phyloP scores from a whole-genome alignment of 2,329 filamentous ascomycete species.

The Aspergillus novoparasiticus region DNA sequence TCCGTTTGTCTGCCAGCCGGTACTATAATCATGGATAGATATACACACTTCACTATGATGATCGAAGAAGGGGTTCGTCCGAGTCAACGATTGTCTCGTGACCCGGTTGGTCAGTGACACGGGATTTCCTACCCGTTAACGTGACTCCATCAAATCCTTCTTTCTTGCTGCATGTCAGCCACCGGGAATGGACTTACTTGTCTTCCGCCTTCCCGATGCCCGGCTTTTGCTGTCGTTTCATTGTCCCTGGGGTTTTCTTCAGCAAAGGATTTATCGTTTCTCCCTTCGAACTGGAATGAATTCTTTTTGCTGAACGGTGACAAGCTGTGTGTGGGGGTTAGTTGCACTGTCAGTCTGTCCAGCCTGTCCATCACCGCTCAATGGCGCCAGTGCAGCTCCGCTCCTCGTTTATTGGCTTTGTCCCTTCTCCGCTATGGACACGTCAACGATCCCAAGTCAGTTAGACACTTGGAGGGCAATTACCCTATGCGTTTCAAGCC shows the following conservation, averaged over 20 bases:
- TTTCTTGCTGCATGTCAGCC: too few species aligned
- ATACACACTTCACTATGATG: too few species aligned
- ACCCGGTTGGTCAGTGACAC: neutral
- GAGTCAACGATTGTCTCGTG: neutral
- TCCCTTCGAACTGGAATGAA: neutral
- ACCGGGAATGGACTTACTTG: neutral
- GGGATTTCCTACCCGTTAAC: neutral
- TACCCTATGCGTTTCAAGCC: constrained; percentile 14
- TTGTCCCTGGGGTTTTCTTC: neutral
- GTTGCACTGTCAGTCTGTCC: constrained; percentile 13
- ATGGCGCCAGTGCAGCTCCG: constrained; percentile 16
- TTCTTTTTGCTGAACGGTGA: neutral
- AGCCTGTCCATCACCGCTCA: constrained; percentile 14
- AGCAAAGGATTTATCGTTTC: neutral
- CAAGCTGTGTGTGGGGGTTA: neutral
- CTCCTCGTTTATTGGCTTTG: constrained; percentile 25
- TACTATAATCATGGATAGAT: constrained; percentile 1
- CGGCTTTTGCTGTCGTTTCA: neutral
- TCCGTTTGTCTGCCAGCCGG: neutral
- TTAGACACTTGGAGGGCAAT: constrained; percentile 12
- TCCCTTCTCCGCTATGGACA: constrained; percentile 25
- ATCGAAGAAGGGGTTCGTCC: neutral
- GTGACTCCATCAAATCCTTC: neutral
- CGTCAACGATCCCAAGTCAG: constrained; percentile 29
- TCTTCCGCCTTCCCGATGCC: neutral